Evolutionary conservation across 805 yeast species (phyloP).

Genomic region (Cyberlindnera samutprakarnensis): DNA sequence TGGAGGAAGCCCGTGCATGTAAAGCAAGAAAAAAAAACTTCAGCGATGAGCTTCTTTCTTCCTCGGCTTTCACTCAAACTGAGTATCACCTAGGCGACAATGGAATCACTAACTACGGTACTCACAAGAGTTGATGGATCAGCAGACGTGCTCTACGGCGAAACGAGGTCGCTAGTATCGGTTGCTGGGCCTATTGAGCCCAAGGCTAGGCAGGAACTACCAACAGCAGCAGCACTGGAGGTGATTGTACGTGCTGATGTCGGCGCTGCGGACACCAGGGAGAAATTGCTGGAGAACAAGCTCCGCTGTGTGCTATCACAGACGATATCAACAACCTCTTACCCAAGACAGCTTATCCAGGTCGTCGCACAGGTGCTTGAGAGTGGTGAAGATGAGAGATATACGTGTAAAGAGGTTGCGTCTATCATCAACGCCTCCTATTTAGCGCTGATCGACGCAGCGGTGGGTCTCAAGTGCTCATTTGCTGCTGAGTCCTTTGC

Average conservation of each 20-base stretch:
- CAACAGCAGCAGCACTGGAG: constrained; percentile 71
- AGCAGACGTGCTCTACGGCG: constrained; percentile 44
- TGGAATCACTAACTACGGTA: constrained; percentile 12
- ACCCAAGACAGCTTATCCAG: constrained; percentile 77
- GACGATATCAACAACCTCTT: constrained; percentile 49
- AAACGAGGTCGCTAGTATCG: constrained; percentile 58
- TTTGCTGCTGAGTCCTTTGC: constrained; percentile 51
- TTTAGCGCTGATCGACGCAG: constrained; percentile 75
- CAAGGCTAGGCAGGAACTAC: constrained; percentile 74
- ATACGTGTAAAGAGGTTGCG: constrained; percentile 19
- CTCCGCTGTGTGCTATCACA: constrained; percentile 54
- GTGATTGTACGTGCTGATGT: constrained; percentile 69
- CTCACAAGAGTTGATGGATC: constrained; percentile 76
- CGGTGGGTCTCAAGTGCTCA: constrained; percentile 58
- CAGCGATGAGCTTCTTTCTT: no score
- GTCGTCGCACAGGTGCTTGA: constrained; percentile 59
- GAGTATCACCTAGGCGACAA: neutral
- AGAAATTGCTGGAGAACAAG: constrained; percentile 67
- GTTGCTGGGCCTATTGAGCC: constrained; percentile 92
- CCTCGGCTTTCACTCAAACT: no score
- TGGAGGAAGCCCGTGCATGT: no score
- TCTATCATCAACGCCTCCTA: constrained; percentile 55
- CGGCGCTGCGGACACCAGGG: constrained; percentile 72
- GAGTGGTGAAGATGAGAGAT: constrained; percentile 35
- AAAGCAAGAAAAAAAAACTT: no score